Evolutionary conservation across 192 early-diverging fungal species (phyloP), one percentile per base, ranked within the genome.

Genomic region (Neocallimastix lanati): DNA sequence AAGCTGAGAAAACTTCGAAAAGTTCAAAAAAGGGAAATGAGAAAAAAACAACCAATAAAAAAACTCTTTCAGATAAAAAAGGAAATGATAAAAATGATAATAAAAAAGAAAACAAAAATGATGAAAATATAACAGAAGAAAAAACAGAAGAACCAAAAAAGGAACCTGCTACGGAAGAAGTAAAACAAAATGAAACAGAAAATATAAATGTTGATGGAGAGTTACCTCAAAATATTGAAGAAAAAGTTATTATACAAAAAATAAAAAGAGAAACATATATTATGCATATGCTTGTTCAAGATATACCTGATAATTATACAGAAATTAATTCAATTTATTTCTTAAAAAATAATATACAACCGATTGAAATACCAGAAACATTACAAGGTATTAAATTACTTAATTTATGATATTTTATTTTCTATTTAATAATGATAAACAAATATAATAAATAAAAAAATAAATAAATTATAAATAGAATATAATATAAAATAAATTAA

Each of bases 271-370:
- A 88, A 77, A 78, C 81, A n/a, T 85, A 81, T 30, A 78, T 78
- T n/a, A 83, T 90, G 16, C 82, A 84, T 29, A 82, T 90, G 84
- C 84, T 84, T 78, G 78, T 88, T 25, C 76, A 86, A 28, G 80
- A 80, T 13, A 38, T 89, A 28, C 89, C 89, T 4, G 89, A 90
- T 78, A 82, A 86, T 76, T 81, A 86, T 13, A 81, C 87, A 28
- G 88, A 90, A 58, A 83, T 87, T 29, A 90, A 89, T 77, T 85
- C 84, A 4, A 84, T 90, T 28, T 90, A 84, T 78, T 90, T 90
- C 40, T 76, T 90, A 27, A 81, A 86, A 28, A 90, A 90, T 80
- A 76, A 77, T 14, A 28, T 58, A 28, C 88, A 87, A 15, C 76
- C 88, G 14, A 81, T 90, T 50, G 86, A 84, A 13, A 58, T 79